Evolutionary conservation across 106 monocot genomes (phyloP), one percentile per base, ranked within the genome.

Genomic region (Acorus calamus): DNA sequence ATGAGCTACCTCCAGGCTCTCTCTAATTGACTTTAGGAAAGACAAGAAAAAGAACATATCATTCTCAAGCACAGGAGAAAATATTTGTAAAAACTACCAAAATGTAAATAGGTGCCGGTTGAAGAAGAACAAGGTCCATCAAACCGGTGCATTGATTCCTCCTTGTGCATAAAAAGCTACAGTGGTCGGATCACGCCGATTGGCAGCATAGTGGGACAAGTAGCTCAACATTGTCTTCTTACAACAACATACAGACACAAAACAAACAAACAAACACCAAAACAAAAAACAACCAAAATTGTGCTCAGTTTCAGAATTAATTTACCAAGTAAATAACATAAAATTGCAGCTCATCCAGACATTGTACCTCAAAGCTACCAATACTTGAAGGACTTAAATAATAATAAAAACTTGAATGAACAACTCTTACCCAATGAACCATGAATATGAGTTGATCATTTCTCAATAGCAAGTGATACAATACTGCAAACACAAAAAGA

Each of bases 181-280:
- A 80, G 74, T 64, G 79, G 82, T 76, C 70, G 60, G 78, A 80
- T 90, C 83, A 82, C 78, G 67, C 83, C 86, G 81, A 94, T 80
- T 92, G 79, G 85, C 77, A 86, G 87, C 81, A 80, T 66, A 81
- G 82, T 82, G 87, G 78, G 81, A 80, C 76, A 80, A 80, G 82
- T 82, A 66, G 87, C 74, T 64, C 82, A 85, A 86, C 48, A 83
- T 88, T 86, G 84, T 79, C 89, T 86, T 94, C 89, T 94, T 81
- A 86, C 71, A 79, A 78, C 79, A 82, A 87, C 72, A 84, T 73
- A 81, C 71, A 83, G 67, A 80, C 65, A 86, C 52, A 81, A 78
- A 76, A 84, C 76, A 93, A 81, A 94, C 79, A 87, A 87, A 89
- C 78, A 93, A 86, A 69, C 83, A 86, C 71, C 75, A 84, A 89